phyloP scores from a whole-genome alignment of 1,284 basidiomycete genomes.

The Tremellales sp. region DNA sequence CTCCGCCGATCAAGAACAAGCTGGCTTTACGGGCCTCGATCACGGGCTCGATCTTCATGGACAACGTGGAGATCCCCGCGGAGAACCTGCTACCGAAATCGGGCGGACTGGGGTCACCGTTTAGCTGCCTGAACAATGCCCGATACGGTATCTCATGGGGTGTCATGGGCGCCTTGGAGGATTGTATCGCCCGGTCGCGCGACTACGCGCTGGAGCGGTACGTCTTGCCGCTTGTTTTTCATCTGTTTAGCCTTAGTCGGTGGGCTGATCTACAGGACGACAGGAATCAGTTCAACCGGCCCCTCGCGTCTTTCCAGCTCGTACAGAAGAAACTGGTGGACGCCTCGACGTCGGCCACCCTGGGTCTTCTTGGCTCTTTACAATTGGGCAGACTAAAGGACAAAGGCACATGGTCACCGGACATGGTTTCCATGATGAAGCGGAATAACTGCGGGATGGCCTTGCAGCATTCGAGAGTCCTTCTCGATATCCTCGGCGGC shows the following conservation, averaged over 20 bases:
- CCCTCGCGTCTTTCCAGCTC: slow-evolving; percentile 90
- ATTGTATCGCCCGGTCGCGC: slow-evolving; percentile 74
- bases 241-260: background rate
- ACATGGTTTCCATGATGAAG: slow-evolving; percentile 94
- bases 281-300: slow-evolving; percentile 76
- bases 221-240: slow-evolving; percentile 7
- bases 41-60: slow-evolving; percentile 92
- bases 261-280: background rate
- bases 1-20: slow-evolving; percentile 90
- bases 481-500: slow-evolving; percentile 86
- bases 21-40: slow-evolving; percentile 81
- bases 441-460: slow-evolving; percentile 95
- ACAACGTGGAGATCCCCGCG: slow-evolving; percentile 67
- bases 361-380: slow-evolving; percentile 73
- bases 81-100: slow-evolving; percentile 72
- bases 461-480: slow-evolving; percentile 67
- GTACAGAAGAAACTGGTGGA: slow-evolving; percentile 96
- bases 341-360: slow-evolving; percentile 75
- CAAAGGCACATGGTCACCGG: slow-evolving; percentile 67
- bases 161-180: slow-evolving; percentile 90
- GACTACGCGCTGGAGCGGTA: slow-evolving; percentile 80
- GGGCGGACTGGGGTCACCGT: slow-evolving; percentile 73
- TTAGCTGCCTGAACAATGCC: slow-evolving; percentile 87
- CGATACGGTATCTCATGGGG: slow-evolving; percentile 91
- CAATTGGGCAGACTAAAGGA: slow-evolving; percentile 90